A percentile compares a stretch with the other conserved stretches of the same genome.
phyloP scores from a whole-genome alignment of 192 early-diverging fungal genomes.

The Entomortierella parvispora region DNA sequence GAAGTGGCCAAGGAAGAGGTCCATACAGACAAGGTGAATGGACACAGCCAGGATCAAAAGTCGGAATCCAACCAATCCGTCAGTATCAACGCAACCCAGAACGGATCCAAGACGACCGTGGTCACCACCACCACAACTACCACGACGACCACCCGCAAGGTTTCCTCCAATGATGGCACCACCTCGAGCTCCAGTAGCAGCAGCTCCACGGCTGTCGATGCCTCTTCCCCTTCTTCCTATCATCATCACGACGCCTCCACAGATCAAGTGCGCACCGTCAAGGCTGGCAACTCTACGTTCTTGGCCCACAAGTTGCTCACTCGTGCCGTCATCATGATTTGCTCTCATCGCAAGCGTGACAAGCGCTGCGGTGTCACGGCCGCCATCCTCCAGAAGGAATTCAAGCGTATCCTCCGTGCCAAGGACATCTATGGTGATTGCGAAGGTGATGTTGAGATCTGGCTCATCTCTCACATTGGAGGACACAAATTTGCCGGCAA shows the following conservation, averaged over 20 bases:
- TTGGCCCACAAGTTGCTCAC: constrained; percentile 50
- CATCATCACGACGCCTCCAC: constrained; percentile 3
- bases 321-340: constrained; percentile 61
- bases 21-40: too few species aligned
- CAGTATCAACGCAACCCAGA: not conserved
- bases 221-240: not conserved
- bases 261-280: constrained; percentile 10
- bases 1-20: too few species aligned
- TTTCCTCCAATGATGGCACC: constrained; percentile 12
- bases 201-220: not conserved
- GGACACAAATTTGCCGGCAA: constrained; percentile 74
- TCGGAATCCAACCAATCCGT: not conserved
- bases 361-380: constrained; percentile 67
- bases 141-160: not conserved
- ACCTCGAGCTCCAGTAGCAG: not conserved
- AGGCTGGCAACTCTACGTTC: constrained; percentile 34
- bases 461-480: constrained; percentile 66
- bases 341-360: constrained; percentile 66
- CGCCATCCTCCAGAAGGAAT: constrained; percentile 61
- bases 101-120: constrained; percentile 5
- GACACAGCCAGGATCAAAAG: not conserved
- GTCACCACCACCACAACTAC: constrained; percentile 16
- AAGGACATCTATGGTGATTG: constrained; percentile 59
- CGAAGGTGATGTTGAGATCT: constrained; percentile 57
- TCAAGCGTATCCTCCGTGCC: constrained; percentile 55